Percentiles rank a stretch among this genome's conserved stretches.
phyloP scores from a whole-genome alignment of 352 stramenopile genomes.

The Globisporangium ultimum region DNA sequence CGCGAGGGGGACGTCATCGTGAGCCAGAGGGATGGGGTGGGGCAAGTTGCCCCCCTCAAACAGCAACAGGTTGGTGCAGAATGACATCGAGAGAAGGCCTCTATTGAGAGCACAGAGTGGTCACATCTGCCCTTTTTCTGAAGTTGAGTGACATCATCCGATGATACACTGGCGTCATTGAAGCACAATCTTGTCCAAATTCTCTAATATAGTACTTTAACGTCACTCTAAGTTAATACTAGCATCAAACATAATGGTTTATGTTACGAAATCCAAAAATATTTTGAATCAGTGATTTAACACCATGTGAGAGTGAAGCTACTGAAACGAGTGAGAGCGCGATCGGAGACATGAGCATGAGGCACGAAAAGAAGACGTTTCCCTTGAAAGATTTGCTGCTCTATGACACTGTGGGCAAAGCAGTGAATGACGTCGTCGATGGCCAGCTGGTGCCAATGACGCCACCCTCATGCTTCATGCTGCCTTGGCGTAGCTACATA shows the following conservation, averaged over 20 bases:
- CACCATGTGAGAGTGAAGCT: not conserved
- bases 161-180: constrained; percentile 12
- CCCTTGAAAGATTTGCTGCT: no score
- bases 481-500: no score
- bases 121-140: not conserved
- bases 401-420: not conserved
- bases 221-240: no score
- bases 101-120: constrained; percentile 7
- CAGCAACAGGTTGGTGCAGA: not conserved
- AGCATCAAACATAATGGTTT: not conserved
- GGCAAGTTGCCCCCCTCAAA: not conserved
- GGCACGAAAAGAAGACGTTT: no score
- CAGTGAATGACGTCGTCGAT: not conserved
- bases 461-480: no score
- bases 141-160: constrained; percentile 30
- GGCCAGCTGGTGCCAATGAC: no score
- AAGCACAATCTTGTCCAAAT: not conserved
- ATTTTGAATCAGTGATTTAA: not conserved
- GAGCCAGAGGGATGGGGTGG: not conserved
- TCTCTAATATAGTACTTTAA: not conserved
- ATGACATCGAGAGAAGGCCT: constrained; percentile 9
- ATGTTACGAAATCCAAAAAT: not conserved
- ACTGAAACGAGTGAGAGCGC: not conserved
- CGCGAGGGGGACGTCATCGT: not conserved
- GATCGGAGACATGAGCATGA: not conserved